Evolutionary conservation across 1,284 basidiomycete species (phyloP).

Genomic region (Ceratorhiza oryzae-sativae): DNA sequence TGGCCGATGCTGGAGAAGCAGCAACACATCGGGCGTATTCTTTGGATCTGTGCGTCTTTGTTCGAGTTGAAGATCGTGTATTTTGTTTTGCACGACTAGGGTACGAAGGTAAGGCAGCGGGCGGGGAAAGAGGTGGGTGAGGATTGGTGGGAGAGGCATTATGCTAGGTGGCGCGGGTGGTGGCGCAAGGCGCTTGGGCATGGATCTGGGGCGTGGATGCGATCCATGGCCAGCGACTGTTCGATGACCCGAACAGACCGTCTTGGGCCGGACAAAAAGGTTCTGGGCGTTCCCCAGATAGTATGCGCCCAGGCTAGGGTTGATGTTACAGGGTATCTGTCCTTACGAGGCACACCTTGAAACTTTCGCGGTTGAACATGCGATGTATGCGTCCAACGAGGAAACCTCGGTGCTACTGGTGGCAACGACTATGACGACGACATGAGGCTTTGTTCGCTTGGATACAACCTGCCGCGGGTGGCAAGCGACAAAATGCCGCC

Average conservation of each 20-base stretch:
- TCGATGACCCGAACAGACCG: too few relatives aligned
- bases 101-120: slow-evolving; percentile 77
- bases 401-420: background rate
- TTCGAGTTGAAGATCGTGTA: slow-evolving; percentile 67
- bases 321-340: background rate
- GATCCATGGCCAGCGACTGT: too few relatives aligned
- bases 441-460: background rate
- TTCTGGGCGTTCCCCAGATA: too few relatives aligned
- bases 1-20: slow-evolving; percentile 85
- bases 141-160: slow-evolving; percentile 67
- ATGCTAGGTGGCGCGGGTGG: background rate
- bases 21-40: slow-evolving; percentile 67
- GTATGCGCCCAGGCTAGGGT: background rate
- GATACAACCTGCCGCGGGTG: background rate
- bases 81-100: slow-evolving; percentile 71
- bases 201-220: too few relatives aligned
- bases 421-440: too few relatives aligned
- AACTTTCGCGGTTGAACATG: background rate
- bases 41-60: slow-evolving; percentile 54
- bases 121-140: slow-evolving; percentile 76
- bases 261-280: too few relatives aligned
- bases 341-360: background rate
- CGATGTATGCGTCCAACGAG: too few relatives aligned
- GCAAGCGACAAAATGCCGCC: background rate
- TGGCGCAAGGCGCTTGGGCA: background rate